Conservation (phyloP, 805 yeast genomes). For the Barnettozyma vustinii region DNA sequence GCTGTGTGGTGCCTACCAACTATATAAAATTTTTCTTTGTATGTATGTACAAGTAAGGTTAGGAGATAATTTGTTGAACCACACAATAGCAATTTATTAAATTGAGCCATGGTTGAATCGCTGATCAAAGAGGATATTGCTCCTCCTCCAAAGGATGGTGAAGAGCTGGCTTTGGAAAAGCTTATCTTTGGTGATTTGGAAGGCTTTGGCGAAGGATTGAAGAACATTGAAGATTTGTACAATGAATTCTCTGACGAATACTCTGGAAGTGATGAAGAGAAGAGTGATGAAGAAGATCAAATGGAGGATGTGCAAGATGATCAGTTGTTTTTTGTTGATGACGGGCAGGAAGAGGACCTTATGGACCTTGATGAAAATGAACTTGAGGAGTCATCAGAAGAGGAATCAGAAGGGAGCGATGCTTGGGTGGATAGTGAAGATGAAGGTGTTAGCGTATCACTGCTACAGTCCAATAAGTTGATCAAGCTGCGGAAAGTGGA, state of each 20-base stretch:
- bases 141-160: conserved; percentile 71
- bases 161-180: conserved; percentile 73
- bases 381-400: conserved; percentile 19
- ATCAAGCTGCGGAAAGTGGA: conserved; percentile 66
- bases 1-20: background rate
- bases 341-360: conserved; percentile 26
- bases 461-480: conserved; percentile 51
- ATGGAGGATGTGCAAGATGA: conserved; percentile 39
- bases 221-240: conserved; percentile 47
- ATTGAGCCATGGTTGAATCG: conserved; percentile 1
- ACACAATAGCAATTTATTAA: background rate
- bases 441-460: conserved; percentile 59
- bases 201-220: conserved; percentile 63
- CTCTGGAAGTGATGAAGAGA: conserved; percentile 37
- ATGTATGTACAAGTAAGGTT: background rate
- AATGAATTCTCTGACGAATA: conserved; percentile 30
- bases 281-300: conserved; percentile 28
- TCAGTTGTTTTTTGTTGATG: conserved; percentile 51
- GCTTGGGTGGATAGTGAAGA: conserved; percentile 94
- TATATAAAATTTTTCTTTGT: conserved; percentile 6
- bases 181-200: conserved; percentile 86
- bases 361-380: conserved; percentile 11
- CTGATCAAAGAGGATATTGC: conserved; percentile 12
- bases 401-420: conserved; percentile 29
- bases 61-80: background rate